Evolutionary conservation across 192 early-diverging fungal genomes (phyloP).

Genomic region (Funneliformis geosporum): DNA sequence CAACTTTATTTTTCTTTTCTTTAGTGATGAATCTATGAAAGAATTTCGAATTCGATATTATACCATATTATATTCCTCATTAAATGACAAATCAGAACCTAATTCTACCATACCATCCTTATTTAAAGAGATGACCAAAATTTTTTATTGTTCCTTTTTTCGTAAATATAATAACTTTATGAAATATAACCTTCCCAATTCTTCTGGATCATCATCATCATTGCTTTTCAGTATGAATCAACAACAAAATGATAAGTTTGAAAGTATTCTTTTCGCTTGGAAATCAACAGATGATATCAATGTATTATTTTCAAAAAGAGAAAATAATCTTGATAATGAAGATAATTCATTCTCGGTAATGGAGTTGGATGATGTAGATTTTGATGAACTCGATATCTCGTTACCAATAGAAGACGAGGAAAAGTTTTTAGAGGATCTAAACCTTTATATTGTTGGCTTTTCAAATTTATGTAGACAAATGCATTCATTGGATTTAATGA

Average conservation of each 20-base stretch:
- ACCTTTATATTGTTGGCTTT: neutral
- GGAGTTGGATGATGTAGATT: neutral
- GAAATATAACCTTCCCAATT: neutral
- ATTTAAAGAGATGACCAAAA: constrained; percentile 23
- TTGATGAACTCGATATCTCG: neutral
- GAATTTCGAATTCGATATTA: constrained; percentile 4
- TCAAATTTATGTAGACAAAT: constrained; percentile 15
- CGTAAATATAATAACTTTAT: constrained; percentile 13
- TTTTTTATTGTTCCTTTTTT: constrained; percentile 1
- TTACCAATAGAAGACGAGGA: neutral
- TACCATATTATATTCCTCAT: constrained; percentile 13
- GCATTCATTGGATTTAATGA: constrained; percentile 18
- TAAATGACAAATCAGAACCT: constrained; percentile 5
- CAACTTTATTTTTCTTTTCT: neutral
- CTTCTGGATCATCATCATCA: neutral
- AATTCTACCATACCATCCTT: constrained; percentile 9
- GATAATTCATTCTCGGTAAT: neutral
- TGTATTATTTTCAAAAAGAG: neutral
- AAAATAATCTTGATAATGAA: neutral
- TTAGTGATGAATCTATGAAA: constrained; percentile 6
- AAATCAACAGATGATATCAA: constrained; percentile 25
- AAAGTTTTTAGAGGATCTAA: neutral
- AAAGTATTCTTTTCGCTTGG: constrained; percentile 21
- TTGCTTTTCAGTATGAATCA: neutral
- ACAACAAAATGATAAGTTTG: constrained; percentile 6